Evolutionary conservation across 345 rosid genomes (phyloP).

Genomic region (Brassica nigra): DNA sequence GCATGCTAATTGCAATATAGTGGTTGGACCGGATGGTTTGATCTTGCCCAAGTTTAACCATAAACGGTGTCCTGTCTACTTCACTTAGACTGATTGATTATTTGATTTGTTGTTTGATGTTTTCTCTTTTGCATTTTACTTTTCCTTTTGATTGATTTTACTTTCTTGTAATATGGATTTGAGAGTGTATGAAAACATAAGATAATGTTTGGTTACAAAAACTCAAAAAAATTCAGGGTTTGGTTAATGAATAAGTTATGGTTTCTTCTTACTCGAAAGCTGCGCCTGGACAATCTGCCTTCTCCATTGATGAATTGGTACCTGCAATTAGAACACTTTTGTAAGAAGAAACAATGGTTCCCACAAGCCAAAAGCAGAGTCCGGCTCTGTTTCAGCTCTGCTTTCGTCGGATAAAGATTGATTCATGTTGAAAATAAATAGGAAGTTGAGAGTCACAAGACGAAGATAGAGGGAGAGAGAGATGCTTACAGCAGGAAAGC

Average conservation of each 20-base stretch:
- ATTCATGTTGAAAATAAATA: background rate
- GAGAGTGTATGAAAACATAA: conserved; percentile 16
- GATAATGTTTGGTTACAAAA: background rate
- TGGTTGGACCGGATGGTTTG: conserved; percentile 63
- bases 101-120: background rate
- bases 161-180: conserved; percentile 21
- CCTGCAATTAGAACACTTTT: conserved; percentile 43
- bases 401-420: background rate
- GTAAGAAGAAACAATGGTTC: conserved; percentile 2
- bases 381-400: conserved; percentile 22
- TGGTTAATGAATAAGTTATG: background rate
- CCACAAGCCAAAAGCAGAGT: conserved; percentile 18
- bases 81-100: conserved; percentile 48
- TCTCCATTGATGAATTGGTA: conserved; percentile 69
- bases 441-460: background rate
- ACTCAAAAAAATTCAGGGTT: background rate
- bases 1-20: conserved; percentile 64
- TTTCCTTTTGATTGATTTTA: conserved; percentile 18
- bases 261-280: conserved; percentile 22
- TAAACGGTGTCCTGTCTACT: conserved; percentile 77
- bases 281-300: conserved; percentile 53
- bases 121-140: conserved; percentile 9
- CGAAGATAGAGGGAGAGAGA: background rate
- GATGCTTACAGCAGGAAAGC: conserved; percentile 83
- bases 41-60: conserved; percentile 51